Conservation (phyloP, 257 asterid species). For the Solanum dulcamara region DNA sequence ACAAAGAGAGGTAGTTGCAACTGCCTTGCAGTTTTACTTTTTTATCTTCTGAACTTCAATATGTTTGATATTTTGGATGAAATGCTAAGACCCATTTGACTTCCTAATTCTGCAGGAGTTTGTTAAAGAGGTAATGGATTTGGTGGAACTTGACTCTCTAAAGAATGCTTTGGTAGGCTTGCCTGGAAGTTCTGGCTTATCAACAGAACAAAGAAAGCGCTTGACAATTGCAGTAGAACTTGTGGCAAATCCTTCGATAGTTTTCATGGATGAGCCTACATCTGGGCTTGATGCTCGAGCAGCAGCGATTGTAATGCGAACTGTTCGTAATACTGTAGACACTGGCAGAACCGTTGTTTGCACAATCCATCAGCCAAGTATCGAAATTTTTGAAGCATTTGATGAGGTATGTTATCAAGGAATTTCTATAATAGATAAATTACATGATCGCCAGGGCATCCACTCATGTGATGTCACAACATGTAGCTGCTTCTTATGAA, state of each 20-base stretch:
- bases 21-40: not conserved
- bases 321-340: slow-evolving; percentile 90
- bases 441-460: not conserved
- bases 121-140: slow-evolving; percentile 77
- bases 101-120: slow-evolving; percentile 48
- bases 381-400: slow-evolving; percentile 88
- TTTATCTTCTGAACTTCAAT: not conserved
- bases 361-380: slow-evolving; percentile 96
- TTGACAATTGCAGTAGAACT: slow-evolving; percentile 94
- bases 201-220: slow-evolving; percentile 93
- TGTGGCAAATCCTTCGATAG: slow-evolving; percentile 89
- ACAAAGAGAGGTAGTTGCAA: slow-evolving; percentile 48
- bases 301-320: slow-evolving; percentile 96
- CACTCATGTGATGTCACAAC: not conserved
- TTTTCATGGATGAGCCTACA: slow-evolving; percentile 97
- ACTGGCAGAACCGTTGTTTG: slow-evolving; percentile 96
- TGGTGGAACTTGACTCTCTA: slow-evolving; percentile 70
- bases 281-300: slow-evolving; percentile 97
- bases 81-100: not conserved
- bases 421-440: not conserved
- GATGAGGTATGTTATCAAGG: slow-evolving; percentile 55
- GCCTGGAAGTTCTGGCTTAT: slow-evolving; percentile 79
- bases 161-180: slow-evolving; percentile 79
- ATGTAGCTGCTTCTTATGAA: slow-evolving; percentile 81
- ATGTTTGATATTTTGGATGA: not conserved